These are phyloP conservation scores for Leccinum longicurvipes DNA, from an alignment of 768 basidiomycete genomes.

Conservation along the genomic window DNA sequence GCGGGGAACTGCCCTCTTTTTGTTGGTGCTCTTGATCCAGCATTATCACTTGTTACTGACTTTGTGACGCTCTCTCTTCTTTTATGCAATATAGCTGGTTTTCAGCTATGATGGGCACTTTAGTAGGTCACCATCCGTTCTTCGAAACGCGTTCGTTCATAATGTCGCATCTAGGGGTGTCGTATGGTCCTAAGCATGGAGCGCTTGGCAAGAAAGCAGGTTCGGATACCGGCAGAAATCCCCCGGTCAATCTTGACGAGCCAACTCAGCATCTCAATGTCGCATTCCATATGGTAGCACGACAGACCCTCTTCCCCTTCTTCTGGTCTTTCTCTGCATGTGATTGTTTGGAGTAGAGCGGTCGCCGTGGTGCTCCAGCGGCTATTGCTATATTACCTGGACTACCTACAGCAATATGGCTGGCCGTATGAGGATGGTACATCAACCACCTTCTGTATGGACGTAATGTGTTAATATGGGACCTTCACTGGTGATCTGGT, in stretches of 20 bases:
- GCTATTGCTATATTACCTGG: too few relatives aligned
- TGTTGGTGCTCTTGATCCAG: conserved; percentile 5
- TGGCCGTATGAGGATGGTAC: not conserved
- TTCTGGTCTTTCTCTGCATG: too few relatives aligned
- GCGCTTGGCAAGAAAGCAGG: conserved; percentile 10
- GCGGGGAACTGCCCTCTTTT: not conserved
- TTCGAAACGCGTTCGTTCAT: not conserved
- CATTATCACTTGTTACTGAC: conserved; percentile 1
- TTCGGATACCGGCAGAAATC: not conserved
- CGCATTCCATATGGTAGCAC: not conserved
- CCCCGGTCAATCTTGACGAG: conserved; percentile 8
- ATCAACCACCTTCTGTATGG: not conserved
- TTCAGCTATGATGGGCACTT: conserved; percentile 8
- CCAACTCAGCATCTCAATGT: not conserved
- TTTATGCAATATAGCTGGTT: conserved; percentile 10
- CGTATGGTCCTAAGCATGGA: conserved; percentile 22
- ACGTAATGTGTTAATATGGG: not conserved
- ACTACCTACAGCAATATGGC: not conserved
- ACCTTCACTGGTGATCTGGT: not conserved
- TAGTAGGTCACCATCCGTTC: conserved; percentile 5
- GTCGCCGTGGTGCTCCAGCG: not conserved
- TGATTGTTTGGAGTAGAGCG: not conserved
- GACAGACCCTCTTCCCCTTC: not conserved
- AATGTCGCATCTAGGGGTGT: conserved; percentile 17
- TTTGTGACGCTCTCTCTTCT: not conserved